Base-by-base conservation (phyloP, 2,329 filamentous ascomycete species). In the Zasmidium angulare region DNA sequence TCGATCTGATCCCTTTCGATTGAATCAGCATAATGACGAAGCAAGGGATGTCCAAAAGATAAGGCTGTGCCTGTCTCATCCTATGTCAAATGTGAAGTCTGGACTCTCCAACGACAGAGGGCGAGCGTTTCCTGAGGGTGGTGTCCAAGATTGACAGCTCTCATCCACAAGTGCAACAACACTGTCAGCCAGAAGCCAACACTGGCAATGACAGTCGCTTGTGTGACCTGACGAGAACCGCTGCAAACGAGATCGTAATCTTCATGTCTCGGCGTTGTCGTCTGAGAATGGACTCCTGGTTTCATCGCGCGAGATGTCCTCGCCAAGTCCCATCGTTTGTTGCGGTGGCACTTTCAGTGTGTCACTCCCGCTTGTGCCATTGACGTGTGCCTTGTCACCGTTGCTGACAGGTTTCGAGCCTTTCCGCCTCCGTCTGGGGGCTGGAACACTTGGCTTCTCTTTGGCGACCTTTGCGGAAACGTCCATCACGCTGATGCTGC, bases 361-460 rank as follows among this genome's bases (percentile, higher is more conserved):
- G 11, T 52, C 58, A 53, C 55, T 49, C 19, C 55, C 54, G 7
- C 52, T 58, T 24, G 46, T 46, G 12, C 60, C 54, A 22, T 50
- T 56, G 12, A 50, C 47, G 46, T 57, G 49, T 19, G 49, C 47
- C 19, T 54, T 50, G 2, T 63, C 43, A 1, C 59, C 58, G 22
- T 49, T 61, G 22, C 53, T 53, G 31, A 51, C 48, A 49, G 60
- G 53, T 46, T 65, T 65, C 48, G 56, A 60, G 10, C 50, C 56
- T 47, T 71, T 85, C 50, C 75, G 70, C 58, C 73, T 76, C 50
- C 88, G 82, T 71, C 90, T 91, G 4, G 90, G 91, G 19, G 91
- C 92, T 68, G 92, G 87, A 21, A 93, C 86, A 0, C 89, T 91
- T 0, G 91, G 91, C 73, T 90, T 92, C 75, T 93, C 91, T 72